These are phyloP conservation scores for Chrysoporthe austroafricana DNA, from an alignment of 2,329 filamentous ascomycete species.

Conservation along the genomic window DNA sequence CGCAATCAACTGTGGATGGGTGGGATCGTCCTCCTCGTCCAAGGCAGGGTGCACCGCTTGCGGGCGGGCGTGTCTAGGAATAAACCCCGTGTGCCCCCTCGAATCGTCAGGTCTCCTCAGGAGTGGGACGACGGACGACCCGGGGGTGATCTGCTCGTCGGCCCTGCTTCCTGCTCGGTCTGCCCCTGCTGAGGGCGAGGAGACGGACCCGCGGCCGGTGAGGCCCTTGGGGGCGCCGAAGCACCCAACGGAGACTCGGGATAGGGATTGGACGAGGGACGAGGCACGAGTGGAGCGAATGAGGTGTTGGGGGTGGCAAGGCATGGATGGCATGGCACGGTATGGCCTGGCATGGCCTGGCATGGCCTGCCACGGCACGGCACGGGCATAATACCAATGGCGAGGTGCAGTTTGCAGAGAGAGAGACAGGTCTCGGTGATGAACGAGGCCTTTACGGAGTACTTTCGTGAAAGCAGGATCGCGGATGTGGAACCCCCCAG, in stretches of 20 bases:
- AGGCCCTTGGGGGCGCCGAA: not conserved
- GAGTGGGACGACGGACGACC: not conserved
- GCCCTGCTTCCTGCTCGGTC: not conserved
- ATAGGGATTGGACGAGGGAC: conserved; percentile 1
- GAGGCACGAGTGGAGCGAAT: not conserved
- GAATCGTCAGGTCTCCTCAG: not conserved
- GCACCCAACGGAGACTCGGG: not conserved
- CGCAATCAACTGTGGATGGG: conserved; percentile 3
- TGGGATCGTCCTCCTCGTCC: conserved; percentile 1
- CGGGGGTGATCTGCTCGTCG: not conserved
- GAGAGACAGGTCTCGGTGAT: conserved; percentile 1
- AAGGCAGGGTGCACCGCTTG: not conserved
- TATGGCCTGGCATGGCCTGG: too few relatives aligned
- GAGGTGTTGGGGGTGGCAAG: not conserved
- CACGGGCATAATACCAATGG: not conserved
- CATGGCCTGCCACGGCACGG: not conserved
- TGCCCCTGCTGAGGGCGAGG: not conserved
- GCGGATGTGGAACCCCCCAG: not conserved
- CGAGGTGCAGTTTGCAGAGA: not conserved
- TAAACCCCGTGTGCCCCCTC: not conserved
- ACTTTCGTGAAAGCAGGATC: not conserved
- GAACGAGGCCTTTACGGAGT: too few relatives aligned
- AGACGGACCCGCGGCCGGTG: not conserved
- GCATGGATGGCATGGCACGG: too few relatives aligned
- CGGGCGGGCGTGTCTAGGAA: conserved; percentile 4